Conservation (phyloP, 2,329 filamentous ascomycete genomes). For the Simplicillium sp. region DNA sequence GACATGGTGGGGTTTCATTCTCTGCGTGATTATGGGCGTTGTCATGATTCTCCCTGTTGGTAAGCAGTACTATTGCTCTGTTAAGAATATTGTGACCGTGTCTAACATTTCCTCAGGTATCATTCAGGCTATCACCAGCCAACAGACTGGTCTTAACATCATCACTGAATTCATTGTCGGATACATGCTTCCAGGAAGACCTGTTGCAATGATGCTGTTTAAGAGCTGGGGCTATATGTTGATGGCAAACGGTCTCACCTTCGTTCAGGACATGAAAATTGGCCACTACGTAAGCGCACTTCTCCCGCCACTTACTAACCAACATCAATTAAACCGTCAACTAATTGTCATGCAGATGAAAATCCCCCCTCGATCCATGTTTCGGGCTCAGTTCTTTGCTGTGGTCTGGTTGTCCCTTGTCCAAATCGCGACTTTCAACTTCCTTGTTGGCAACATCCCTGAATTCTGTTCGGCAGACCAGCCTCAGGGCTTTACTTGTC, state of each 20-base stretch:
- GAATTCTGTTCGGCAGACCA: slow-evolving; percentile 37
- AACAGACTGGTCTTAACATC: slow-evolving; percentile 27
- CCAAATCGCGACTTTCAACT: slow-evolving; percentile 19
- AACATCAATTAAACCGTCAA: no score
- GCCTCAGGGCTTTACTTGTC: slow-evolving; percentile 40
- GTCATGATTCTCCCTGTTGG: slow-evolving; percentile 32
- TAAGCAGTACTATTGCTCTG: neutral
- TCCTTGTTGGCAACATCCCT: slow-evolving; percentile 29
- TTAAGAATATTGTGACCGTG: no score
- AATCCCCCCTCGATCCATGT: slow-evolving; percentile 33
- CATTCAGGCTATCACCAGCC: slow-evolving; percentile 27
- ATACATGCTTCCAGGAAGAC: slow-evolving; percentile 26
- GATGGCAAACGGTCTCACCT: slow-evolving; percentile 25
- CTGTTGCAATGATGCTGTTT: slow-evolving; percentile 28
- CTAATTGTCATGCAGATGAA: slow-evolving; percentile 22
- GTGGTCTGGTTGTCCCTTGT: slow-evolving; percentile 20
- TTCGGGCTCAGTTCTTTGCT: slow-evolving; percentile 26
- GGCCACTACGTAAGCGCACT: slow-evolving; percentile 19
- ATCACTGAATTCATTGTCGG: slow-evolving; percentile 29
- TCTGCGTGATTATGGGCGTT: slow-evolving; percentile 29
- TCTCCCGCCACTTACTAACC: no score
- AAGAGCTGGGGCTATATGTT: slow-evolving; percentile 26
- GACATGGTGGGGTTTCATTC: slow-evolving; percentile 31
- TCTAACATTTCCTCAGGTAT: slow-evolving; percentile 5
- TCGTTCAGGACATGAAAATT: slow-evolving; percentile 31